These are phyloP conservation scores for Friedmanniomyces simplex DNA, from an alignment of 495 filamentous ascomycete species.

Conservation along the genomic window DNA sequence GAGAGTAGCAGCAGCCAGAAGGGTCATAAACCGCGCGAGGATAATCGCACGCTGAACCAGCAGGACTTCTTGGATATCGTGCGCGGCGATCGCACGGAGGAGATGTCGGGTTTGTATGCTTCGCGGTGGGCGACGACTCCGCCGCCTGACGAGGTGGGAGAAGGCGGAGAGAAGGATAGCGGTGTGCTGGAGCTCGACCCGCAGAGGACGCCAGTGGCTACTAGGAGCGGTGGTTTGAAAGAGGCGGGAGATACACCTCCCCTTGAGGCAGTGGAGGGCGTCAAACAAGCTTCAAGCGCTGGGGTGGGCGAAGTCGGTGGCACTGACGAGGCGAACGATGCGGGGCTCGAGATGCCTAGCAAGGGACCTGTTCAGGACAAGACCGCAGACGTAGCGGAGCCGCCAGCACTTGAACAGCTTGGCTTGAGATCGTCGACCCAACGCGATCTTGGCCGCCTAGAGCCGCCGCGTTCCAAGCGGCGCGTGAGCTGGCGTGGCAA, in stretches of 20 bases:
- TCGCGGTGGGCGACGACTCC: conserved; percentile 18
- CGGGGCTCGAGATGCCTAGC: neutral
- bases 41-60: conserved; percentile 31
- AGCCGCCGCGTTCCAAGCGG: conserved; percentile 22
- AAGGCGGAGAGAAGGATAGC: neutral
- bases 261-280: neutral
- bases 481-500: conserved; percentile 29
- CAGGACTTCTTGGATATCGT: conserved; percentile 30
- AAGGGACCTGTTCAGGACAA: neutral
- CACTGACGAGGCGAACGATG: neutral
- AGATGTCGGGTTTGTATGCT: conserved; percentile 16
- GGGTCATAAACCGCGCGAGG: conserved; percentile 24
- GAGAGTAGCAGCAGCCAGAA: neutral
- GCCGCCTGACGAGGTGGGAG: neutral
- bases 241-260: neutral
- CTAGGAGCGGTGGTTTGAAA: neutral
- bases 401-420: neutral
- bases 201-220: neutral
- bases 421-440: neutral
- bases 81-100: conserved; percentile 8
- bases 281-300: too few relatives aligned
- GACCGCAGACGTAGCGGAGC: neutral
- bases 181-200: neutral
- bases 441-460: neutral
- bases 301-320: too few relatives aligned